Base-by-base conservation (phyloP, 2,329 filamentous ascomycete species). In the Malbranchea zuffiana region DNA sequence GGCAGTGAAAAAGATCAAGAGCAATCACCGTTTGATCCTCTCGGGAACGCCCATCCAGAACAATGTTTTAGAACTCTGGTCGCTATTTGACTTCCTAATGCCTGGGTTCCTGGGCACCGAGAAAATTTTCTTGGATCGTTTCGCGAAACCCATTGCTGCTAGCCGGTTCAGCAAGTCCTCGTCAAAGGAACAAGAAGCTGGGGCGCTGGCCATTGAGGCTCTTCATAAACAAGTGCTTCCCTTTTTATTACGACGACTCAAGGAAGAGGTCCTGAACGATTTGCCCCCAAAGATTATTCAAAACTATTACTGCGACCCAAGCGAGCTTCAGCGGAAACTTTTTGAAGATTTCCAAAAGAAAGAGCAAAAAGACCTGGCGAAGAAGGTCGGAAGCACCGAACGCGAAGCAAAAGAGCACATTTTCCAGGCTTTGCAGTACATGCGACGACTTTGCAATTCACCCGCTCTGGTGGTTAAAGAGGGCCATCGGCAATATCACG, bases 401-500 rank as follows among this genome's bases (percentile, higher is more conserved):
- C 93, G 92, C 56, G 84, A 93, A 44, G 80, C 86, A 47, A 98
- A 98, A 60, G 83, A 93, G 57, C 90, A 98, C 59, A 98, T 98
- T 49, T 98, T 98, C 80, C 88, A 96, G 59, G 90, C 92, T 3
- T 65, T 98, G 29, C 92, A 98, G 57, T 98, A 98, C 63, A 98
- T 98, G 92, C 85, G 92, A 43, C 96, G 96, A 65, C 75, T 98
- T 4, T 98, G 90, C 72, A 98, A 98, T 57, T 95, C 90, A 3
- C 90, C 90, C 0, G 86, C 90, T 0, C 71, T 98, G 47, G 90
- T 98, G 6, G 84, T 98, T 71, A 96, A 95, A 54, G 86, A 90
- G 35, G 84, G 78, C 12, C 88, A 93, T 61, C 84, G 81, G 54
- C 75, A 90, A 45, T 98, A 94, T 57, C 82, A 85, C 11, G 80